Evolutionary conservation across 306 rosid species (phyloP).

Genomic region (Dalbergia cultrata): DNA sequence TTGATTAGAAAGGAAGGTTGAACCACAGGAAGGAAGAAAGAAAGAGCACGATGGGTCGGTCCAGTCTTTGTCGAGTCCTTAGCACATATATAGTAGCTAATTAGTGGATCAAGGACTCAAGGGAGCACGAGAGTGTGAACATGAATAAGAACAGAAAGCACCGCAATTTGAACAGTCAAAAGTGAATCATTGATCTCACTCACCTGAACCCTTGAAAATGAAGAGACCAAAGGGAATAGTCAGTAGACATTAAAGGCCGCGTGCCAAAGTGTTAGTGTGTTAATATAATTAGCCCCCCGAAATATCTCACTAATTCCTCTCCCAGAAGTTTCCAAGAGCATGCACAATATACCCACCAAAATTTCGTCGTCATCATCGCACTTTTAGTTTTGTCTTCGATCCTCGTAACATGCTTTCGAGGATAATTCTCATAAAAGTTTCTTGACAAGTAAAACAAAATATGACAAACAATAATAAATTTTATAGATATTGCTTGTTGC

Average conservation of each 20-base stretch:
- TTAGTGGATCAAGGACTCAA: background rate
- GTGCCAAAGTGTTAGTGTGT: too few species aligned
- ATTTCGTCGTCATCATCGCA: too few species aligned
- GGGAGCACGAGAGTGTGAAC: conserved; percentile 7
- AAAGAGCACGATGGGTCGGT: background rate
- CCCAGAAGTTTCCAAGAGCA: conserved; percentile 10
- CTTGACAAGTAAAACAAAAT: too few species aligned
- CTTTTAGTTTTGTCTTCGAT: too few species aligned
- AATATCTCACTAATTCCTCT: background rate
- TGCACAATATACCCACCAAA: too few species aligned
- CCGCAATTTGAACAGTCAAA: conserved; percentile 33
- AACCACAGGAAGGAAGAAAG: conserved; percentile 18
- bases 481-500: too few species aligned
- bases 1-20: background rate
- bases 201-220: background rate
- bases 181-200: background rate
- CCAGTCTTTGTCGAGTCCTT: background rate
- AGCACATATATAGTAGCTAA: background rate
- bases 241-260: background rate
- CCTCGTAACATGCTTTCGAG: too few species aligned
- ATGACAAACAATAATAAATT: too few species aligned
- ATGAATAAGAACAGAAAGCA: background rate
- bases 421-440: too few species aligned
- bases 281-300: background rate
- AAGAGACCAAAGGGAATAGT: background rate